Evolutionary conservation across 257 asterid species (phyloP), one percentile per base, ranked within the genome.

Genomic region (Ehretia macrophylla): DNA sequence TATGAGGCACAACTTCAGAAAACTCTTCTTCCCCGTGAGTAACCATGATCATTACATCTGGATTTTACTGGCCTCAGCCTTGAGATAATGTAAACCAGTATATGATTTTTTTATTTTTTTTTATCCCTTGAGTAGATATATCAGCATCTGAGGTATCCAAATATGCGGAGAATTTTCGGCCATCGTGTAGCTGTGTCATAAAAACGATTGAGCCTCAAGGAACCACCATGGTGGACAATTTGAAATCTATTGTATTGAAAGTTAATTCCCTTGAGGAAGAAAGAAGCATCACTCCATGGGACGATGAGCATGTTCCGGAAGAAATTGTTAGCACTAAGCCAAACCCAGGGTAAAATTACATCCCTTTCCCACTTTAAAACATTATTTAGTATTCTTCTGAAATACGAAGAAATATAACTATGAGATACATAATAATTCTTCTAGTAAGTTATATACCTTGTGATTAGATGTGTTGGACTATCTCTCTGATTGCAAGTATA

Each of bases 171-270:
- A 83, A 77, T 66, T 87, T 90, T 52, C 79, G 47, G 57, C 85
- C 96, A 66, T 81, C 91, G 32, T 72, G 37, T 67, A 81, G 90
- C 81, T 87, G 96, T 49, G 96, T 87, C 47, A 81, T 90, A 69
- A 90, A 90, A 82, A 80, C 93, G 62, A 77, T 90, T 81, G 96
- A 90, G 85, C 98, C 98, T 65, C 95, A 66, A 72, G 84, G 87
- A 65, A 66, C 80, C 63, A 83, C 86, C 60, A 73, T 82, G 14
- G 89, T 80, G 78, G 88, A 90, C 71, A 87, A 74, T 60, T 62
- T 90, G 72, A 82, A 77, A 75, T 69, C 75, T 55, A 83, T 83
- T 72, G 91, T 87, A 62, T 62, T 63, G 64, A 80, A 77, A 81
- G 76, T 85, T 73, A 83, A 85, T 76, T 76, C 85, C 56, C 75